Base-by-base conservation (phyloP, 768 basidiomycete species). In the Dentipellis fragilis region DNA sequence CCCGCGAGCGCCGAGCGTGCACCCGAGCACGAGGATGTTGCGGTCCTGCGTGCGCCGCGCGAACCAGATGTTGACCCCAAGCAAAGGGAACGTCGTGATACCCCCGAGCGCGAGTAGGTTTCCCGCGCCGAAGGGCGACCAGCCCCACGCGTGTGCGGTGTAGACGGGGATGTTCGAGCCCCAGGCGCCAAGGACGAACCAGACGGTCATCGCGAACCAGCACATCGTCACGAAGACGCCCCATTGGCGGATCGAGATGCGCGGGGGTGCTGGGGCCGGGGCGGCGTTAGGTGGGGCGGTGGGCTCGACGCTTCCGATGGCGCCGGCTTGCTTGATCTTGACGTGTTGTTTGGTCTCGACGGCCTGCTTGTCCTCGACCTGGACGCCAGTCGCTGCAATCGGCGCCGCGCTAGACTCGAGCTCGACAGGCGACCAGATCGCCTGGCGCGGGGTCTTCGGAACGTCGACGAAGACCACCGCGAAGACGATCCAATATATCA, bases 91-190 rank as follows among this genome's bases (percentile, higher is more conserved):
- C 34, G 79, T 73, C 21, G 75, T 70, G 29, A 79, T 68, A 10
- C 83, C 85, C 16, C 84, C 84, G 10, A 87, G 74, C 23, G 81
- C 84, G 66, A 86, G 82, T 67, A 85, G 80, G 68, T 85, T 85
- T 5, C 82, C 85, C 3, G 84, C 81, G n/a, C 75, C 72, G 62
- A 77, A 85, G 1, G 83, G 84, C 14, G 78, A 75, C 73, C 79
- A 84, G 62, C 73, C 64, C 63, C 84, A 77, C 19, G 67, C 62
- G 14, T 68, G 65, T 7, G 76, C 74, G 21, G 78, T 75, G 64
- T 78, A 85, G 56, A 85, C 75, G 38, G 83, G 84, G 51, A 85
- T 77, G 66, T 84, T 84, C 50, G 80, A 72, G 66, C 86, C 84
- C 83, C 82, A 85, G 12, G 78, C 76, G 8, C 81, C 83, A 54